Base-by-base conservation (phyloP, 2,329 filamentous ascomycete genomes). In the Exophiala lecanii-corni region DNA sequence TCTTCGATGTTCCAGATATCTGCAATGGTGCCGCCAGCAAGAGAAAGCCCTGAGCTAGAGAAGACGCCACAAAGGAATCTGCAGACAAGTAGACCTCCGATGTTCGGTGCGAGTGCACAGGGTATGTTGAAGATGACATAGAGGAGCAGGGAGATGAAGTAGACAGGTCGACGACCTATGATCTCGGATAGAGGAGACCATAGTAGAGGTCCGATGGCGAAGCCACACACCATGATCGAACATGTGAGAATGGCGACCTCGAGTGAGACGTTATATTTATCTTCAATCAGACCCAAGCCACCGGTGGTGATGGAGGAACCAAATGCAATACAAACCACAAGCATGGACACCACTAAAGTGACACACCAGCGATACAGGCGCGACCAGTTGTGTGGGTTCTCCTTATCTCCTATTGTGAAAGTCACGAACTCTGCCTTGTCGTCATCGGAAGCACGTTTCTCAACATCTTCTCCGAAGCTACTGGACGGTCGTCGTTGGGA, bases 31-130 rank as follows among this genome's bases (percentile, higher is more conserved):
- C 68, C 67, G 26, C 59, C 58, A 5, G 58, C 63, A 23, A 65
- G 55, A 4, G 44, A 42, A 12, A 60, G 2, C 83, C 85, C 39
- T 85, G 87, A 1, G 86, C 86, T 37, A 89, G 74, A 59, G 91
- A 92, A 0, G 85, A 86, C 1, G 85, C 86, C 4, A 85, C 86
- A 17, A 46, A 94, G 84, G 36, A 80, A 71, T 47, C 86, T 78
- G 59, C 81, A 86, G 23, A 86, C 80, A 4, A 94, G 70, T 5
- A 94, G 74, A 0, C 86, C 91, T 20, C 66, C 74, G 21, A 89
- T 86, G 30, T 43, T 41, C 28, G 48, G 47, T 3, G 60, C 48
- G 1, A 64, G 46, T 3, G 62, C 62, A 43, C 60, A 62, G 5
- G 61, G 60, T 16, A 64, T 62, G 34, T 63, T 59, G 52, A 65